Conservation (phyloP, 2,329 filamentous ascomycete species). For the Myriosclerotinia scirpicola region DNA sequence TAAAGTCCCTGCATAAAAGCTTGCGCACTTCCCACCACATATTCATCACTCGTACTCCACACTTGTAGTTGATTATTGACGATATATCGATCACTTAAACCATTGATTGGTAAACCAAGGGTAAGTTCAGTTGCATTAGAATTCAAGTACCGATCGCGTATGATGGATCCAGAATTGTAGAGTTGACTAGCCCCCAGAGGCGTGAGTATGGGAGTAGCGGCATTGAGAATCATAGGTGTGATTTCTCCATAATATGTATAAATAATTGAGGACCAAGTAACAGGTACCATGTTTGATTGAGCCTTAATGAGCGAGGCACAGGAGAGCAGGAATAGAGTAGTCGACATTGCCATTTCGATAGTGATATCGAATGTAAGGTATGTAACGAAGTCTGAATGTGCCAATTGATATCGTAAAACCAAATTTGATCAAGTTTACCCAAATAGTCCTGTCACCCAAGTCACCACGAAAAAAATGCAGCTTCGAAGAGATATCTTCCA, state of each 20-base stretch:
- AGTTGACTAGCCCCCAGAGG: slow-evolving; percentile 56
- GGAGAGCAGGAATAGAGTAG: slow-evolving; percentile 25
- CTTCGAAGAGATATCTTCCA: neutral
- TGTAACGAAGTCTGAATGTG: neutral
- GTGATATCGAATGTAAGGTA: neutral
- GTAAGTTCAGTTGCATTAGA: slow-evolving; percentile 35
- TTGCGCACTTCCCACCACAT: slow-evolving; percentile 64
- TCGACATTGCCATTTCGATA: neutral
- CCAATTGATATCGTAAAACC: neutral
- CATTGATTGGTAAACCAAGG: slow-evolving; percentile 36
- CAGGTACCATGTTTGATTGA: slow-evolving; percentile 15
- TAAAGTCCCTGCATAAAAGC: slow-evolving; percentile 86
- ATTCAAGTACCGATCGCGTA: slow-evolving; percentile 52
- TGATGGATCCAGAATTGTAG: slow-evolving; percentile 48
- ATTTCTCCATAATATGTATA: slow-evolving; percentile 52
- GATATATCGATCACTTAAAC: slow-evolving; percentile 1
- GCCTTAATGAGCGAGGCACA: slow-evolving; percentile 25
- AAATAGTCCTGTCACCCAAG: neutral
- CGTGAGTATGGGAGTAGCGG: slow-evolving; percentile 45
- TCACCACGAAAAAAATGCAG: neutral
- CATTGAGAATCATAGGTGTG: slow-evolving; percentile 44
- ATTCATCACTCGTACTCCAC: slow-evolving; percentile 46
- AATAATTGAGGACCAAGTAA: slow-evolving; percentile 37
- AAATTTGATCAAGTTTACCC: neutral
- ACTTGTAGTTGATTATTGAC: slow-evolving; percentile 42